phyloP scores from a whole-genome alignment of 1,284 basidiomycete genomes.

The Trichosporon coremiiforme region DNA sequence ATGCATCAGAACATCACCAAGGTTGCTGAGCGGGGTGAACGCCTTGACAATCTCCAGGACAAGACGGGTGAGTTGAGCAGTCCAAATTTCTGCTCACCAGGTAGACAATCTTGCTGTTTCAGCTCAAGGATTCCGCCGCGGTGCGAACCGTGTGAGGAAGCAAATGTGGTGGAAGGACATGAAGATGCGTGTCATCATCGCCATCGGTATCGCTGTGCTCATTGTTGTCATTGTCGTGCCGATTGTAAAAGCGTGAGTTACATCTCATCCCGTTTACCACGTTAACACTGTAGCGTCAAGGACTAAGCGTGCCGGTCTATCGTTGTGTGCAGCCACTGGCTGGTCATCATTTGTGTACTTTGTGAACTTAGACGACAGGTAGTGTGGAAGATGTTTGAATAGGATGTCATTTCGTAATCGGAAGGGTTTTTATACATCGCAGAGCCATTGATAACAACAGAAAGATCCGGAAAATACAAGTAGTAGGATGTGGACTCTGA shows the following conservation, averaged over 20 bases:
- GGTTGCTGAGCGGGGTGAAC: constrained; percentile 91
- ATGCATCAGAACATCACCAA: constrained; percentile 94
- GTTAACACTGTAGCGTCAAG: constrained; percentile 25
- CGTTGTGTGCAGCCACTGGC: not conserved
- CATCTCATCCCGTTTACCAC: not conserved
- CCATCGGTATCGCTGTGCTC: constrained; percentile 79
- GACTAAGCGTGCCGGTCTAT: constrained; percentile 2
- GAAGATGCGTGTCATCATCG: constrained; percentile 72
- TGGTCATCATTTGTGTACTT: not conserved
- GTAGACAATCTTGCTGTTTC: constrained; percentile 94
- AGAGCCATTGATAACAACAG: constrained; percentile 3
- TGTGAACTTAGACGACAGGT: not conserved
- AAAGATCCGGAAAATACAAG: not conserved
- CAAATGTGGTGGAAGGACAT: constrained; percentile 94
- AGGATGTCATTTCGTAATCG: not conserved
- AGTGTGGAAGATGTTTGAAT: not conserved
- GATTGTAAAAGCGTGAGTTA: constrained; percentile 71
- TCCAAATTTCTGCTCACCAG: not conserved
- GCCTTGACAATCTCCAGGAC: constrained; percentile 91
- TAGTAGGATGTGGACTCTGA: not conserved
- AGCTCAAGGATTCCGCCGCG: constrained; percentile 97
- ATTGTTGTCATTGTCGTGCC: constrained; percentile 92
- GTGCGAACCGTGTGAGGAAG: constrained; percentile 96
- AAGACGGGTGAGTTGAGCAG: constrained; percentile 80
- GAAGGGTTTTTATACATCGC: not conserved